phyloP scores from a whole-genome alignment of 306 rosid species.

The Alnus glutinosa region DNA sequence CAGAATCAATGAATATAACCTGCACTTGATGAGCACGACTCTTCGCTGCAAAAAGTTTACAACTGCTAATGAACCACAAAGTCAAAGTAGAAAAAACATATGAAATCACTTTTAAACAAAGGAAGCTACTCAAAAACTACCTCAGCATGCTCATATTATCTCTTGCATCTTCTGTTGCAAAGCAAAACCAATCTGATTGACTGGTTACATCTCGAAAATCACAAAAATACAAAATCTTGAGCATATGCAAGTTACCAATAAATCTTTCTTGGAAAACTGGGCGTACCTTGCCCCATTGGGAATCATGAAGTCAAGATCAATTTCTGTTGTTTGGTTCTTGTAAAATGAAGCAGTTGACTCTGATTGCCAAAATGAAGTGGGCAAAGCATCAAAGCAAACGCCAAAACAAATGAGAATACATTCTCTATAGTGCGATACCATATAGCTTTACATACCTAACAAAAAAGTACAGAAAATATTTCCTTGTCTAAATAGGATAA shows the following conservation, averaged over 20 bases:
- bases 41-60: conserved; percentile 62
- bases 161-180: conserved; percentile 54
- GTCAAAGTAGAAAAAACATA: conserved; percentile 19
- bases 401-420: conserved; percentile 22
- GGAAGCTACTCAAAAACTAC: conserved; percentile 37
- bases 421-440: conserved; percentile 12
- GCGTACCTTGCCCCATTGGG: conserved; percentile 57
- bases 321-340: conserved; percentile 41
- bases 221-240: conserved; percentile 33
- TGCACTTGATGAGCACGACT: conserved; percentile 80
- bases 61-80: conserved; percentile 24
- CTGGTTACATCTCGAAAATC: conserved; percentile 34
- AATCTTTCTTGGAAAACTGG: conserved; percentile 17
- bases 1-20: conserved; percentile 46
- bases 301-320: conserved; percentile 41
- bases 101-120: conserved; percentile 11
- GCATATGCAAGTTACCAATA: conserved; percentile 15
- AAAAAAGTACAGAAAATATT: conserved; percentile 9
- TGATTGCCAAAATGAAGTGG: conserved; percentile 36
- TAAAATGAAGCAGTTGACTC: conserved; percentile 46
- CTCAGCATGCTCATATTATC: conserved; percentile 73
- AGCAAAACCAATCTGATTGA: conserved; percentile 40
- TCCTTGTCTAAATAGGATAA: not conserved
- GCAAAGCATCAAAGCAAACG: conserved; percentile 23
- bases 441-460: not conserved